Evolutionary conservation across 169 alveolate genomes (phyloP).

Genomic region (Plasmodium yoelii): DNA sequence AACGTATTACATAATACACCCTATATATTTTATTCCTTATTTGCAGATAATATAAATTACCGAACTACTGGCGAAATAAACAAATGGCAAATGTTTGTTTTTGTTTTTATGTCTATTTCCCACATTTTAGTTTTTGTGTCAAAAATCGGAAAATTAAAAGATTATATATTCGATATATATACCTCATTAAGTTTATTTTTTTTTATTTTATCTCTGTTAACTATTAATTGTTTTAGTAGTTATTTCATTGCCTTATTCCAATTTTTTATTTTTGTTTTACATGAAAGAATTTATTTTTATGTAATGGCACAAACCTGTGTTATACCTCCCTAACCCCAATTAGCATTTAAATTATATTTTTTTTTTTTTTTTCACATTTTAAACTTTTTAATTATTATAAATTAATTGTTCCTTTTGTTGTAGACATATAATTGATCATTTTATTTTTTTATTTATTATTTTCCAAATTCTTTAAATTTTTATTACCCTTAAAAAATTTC

Average conservation of each 20-base stretch:
- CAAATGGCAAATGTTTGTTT: slow-evolving; percentile 19
- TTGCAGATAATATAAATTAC: slow-evolving; percentile 48
- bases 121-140: slow-evolving; percentile 39
- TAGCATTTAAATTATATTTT: neutral
- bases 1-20: no score
- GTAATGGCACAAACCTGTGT: slow-evolving; percentile 72
- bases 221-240: slow-evolving; percentile 76
- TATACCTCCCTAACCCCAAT: slow-evolving; percentile 30
- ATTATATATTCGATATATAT: slow-evolving; percentile 55
- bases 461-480: no score
- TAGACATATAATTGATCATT: no score
- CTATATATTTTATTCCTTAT: neutral
- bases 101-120: slow-evolving; percentile 31
- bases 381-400: neutral
- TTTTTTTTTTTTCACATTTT: neutral
- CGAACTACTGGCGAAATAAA: slow-evolving; percentile 66
- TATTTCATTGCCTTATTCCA: slow-evolving; percentile 46
- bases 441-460: no score
- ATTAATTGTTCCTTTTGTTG: no score
- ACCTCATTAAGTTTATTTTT: slow-evolving; percentile 73
- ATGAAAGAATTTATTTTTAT: slow-evolving; percentile 63
- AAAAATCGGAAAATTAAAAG: slow-evolving; percentile 34
- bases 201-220: slow-evolving; percentile 58
- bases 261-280: slow-evolving; percentile 66
- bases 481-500: no score